Evolutionary conservation across 2,329 filamentous ascomycete genomes (phyloP).

Genomic region (Graphium sp.): DNA sequence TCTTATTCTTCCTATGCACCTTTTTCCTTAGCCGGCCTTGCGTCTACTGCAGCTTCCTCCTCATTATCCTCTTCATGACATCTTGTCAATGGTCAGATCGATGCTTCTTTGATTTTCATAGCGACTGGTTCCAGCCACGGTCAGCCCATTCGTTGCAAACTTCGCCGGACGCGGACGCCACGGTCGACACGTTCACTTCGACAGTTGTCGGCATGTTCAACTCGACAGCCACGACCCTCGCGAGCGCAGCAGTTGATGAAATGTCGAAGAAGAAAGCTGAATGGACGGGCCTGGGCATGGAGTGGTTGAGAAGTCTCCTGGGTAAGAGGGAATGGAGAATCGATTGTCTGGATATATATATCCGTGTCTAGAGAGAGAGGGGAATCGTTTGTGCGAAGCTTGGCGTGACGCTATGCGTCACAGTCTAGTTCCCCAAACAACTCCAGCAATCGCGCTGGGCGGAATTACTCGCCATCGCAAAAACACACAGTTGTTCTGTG

Average conservation of each 20-base stretch:
- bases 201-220: conserved; percentile 43
- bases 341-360: conserved; percentile 77
- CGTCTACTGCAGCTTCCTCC: conserved; percentile 92
- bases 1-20: conserved; percentile 80
- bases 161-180: conserved; percentile 11
- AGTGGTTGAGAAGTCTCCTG: conserved; percentile 71
- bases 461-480: too few relatives aligned
- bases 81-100: conserved; percentile 80
- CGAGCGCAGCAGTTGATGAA: conserved; percentile 49
- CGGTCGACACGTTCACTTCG: conserved; percentile 23
- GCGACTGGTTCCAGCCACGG: conserved; percentile 87
- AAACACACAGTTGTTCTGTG: too few relatives aligned
- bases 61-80: conserved; percentile 85
- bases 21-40: conserved; percentile 95
- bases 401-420: too few relatives aligned
- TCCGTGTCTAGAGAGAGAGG: conserved; percentile 39
- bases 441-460: too few relatives aligned
- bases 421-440: too few relatives aligned
- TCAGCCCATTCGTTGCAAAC: too few relatives aligned
- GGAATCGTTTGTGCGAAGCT: too few relatives aligned
- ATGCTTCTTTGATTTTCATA: conserved; percentile 83
- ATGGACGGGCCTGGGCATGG: conserved; percentile 64
- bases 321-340: conserved; percentile 79
- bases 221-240: conserved; percentile 52
- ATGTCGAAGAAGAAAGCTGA: conserved; percentile 36